Evolutionary conservation across 768 basidiomycete genomes (phyloP).

Genomic region (Hypholoma sublateritium): DNA sequence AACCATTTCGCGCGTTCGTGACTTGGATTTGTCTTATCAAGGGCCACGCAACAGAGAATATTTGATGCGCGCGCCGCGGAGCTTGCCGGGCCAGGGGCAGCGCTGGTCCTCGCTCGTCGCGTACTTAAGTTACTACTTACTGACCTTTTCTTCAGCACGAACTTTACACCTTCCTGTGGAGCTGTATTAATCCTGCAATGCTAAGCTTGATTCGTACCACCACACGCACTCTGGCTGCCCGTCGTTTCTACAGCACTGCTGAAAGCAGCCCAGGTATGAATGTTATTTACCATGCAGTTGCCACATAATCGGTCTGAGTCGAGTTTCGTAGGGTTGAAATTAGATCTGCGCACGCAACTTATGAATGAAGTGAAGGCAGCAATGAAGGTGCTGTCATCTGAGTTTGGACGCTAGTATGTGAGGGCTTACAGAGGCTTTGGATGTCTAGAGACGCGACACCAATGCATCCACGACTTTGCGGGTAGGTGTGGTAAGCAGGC

Average conservation of each 20-base stretch:
- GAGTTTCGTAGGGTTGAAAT: neutral
- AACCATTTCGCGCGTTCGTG: too few relatives aligned
- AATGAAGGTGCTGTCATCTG: conserved; percentile 55
- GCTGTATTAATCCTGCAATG: neutral
- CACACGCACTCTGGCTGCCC: neutral
- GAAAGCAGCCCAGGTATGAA: neutral
- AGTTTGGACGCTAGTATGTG: neutral
- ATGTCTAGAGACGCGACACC: conserved; percentile 52
- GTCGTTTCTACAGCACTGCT: neutral
- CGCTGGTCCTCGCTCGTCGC: too few relatives aligned
- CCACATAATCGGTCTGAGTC: neutral
- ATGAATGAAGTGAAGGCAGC: conserved; percentile 57
- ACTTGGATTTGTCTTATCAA: too few relatives aligned
- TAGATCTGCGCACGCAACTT: conserved; percentile 56
- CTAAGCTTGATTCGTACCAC: neutral
- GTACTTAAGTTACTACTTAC: too few relatives aligned
- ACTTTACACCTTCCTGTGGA: too few relatives aligned
- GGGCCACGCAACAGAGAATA: too few relatives aligned
- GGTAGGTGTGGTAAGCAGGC: conserved; percentile 33
- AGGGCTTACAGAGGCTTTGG: neutral
- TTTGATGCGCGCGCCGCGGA: too few relatives aligned
- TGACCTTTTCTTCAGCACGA: too few relatives aligned
- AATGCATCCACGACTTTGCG: conserved; percentile 55
- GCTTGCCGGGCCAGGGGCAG: too few relatives aligned
- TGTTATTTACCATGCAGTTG: neutral